Conservation (phyloP, 129 eudicot species). For the Helichrysum umbraculigerum region DNA sequence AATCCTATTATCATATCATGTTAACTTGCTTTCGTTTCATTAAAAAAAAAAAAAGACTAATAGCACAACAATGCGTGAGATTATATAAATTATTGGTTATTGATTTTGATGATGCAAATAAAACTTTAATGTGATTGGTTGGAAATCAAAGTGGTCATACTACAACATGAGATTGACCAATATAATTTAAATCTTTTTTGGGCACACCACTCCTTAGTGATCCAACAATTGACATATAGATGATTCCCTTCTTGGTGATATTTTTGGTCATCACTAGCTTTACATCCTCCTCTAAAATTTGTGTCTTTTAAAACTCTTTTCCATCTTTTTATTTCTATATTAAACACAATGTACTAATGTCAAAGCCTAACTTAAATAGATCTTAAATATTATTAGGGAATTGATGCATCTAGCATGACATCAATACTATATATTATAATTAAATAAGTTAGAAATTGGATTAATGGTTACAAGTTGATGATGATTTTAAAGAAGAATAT, state of each 20-base stretch:
- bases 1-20: too few species aligned
- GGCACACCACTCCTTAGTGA: slow-evolving; percentile 33
- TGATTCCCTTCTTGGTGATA: slow-evolving; percentile 37
- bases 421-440: slow-evolving; percentile 6
- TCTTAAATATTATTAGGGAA: slow-evolving; percentile 28
- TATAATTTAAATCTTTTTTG: slow-evolving; percentile 27
- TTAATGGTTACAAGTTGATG: slow-evolving; percentile 11
- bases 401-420: slow-evolving; percentile 38
- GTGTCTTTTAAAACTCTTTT: slow-evolving; percentile 25
- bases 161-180: slow-evolving; percentile 20
- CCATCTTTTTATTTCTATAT: slow-evolving; percentile 25
- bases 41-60: neutral
- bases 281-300: slow-evolving; percentile 31
- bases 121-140: slow-evolving; percentile 41
- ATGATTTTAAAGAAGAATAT: slow-evolving; percentile 11
- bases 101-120: slow-evolving; percentile 27
- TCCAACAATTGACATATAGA: slow-evolving; percentile 26
- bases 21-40: too few species aligned
- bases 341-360: slow-evolving; percentile 31
- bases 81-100: too few species aligned
- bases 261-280: slow-evolving; percentile 42
- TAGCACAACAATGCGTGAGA: slow-evolving; percentile 13
- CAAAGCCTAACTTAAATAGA: slow-evolving; percentile 30
- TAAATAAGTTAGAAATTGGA: slow-evolving; percentile 6
- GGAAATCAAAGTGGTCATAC: slow-evolving; percentile 28